Evolutionary conservation across 2,329 filamentous ascomycete genomes (phyloP).

Genomic region (Colletotrichum shisoi): DNA sequence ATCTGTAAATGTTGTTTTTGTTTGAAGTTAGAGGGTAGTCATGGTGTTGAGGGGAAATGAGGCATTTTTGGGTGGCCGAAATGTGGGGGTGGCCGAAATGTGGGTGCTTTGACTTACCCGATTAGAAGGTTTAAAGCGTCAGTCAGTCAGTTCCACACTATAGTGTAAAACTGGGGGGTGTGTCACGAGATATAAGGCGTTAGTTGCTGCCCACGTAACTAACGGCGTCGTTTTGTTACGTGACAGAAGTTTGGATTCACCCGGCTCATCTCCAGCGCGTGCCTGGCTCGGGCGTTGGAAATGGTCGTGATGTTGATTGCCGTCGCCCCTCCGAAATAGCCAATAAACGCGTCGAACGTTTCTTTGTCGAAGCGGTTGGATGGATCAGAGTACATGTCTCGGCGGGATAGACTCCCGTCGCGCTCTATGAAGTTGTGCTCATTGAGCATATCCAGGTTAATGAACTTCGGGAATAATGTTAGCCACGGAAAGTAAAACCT

Average conservation of each 20-base stretch:
- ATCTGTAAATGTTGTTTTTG: no score
- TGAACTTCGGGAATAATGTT: neutral
- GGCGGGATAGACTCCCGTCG: conserved; percentile 57
- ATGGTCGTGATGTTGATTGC: conserved; percentile 52
- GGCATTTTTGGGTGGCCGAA: no score
- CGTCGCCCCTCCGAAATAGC: conserved; percentile 54
- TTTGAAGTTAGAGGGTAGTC: no score
- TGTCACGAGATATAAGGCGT: no score
- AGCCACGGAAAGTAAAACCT: conserved; percentile 35
- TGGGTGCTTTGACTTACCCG: no score
- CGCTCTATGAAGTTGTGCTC: conserved; percentile 59
- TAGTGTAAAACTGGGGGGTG: no score
- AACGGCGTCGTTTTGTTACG: no score
- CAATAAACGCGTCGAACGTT: conserved; percentile 56
- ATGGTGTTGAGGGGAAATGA: no score
- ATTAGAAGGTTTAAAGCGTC: no score
- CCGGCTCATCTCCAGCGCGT: conserved; percentile 54
- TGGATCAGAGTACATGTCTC: conserved; percentile 60
- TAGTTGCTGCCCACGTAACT: no score
- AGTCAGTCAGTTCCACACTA: no score
- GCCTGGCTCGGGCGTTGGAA: conserved; percentile 54
- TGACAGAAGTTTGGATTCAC: conserved; percentile 60
- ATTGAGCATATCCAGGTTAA: conserved; percentile 51
- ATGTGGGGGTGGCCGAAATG: no score
- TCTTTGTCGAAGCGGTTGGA: conserved; percentile 61